Base-by-base conservation (phyloP, 495 filamentous ascomycete genomes). In the Podospora australis region DNA sequence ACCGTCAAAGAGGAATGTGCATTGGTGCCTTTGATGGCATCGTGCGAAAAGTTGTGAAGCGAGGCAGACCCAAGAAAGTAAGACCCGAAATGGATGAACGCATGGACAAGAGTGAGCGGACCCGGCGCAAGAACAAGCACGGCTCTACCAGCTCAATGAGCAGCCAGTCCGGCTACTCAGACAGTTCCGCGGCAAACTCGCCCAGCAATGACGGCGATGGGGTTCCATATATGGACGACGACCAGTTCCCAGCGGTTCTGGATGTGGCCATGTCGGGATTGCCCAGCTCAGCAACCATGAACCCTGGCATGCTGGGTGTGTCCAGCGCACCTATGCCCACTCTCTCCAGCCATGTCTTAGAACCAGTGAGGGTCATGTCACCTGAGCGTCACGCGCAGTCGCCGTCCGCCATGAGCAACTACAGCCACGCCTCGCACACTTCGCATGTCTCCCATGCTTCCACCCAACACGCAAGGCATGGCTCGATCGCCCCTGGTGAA, bases 1-100 rank as follows among this genome's bases (percentile, higher is more conserved):
- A 98, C 64, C 79, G 90, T 20, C 92, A 97, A 64, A 80, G 92
- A 7, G 91, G 90, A 24, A 92, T 92, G 83, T 98, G 92, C 66
- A 80, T 88, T 35, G 94, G 94, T 30, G 90, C 86, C 2, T 90
- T 95, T 56, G 87, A 89, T 52, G 88, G 87, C 11, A 76, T 89
- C 41, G 79, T 87, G 16, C 83, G 84, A 56, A 75, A 75, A 50
- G 68, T 67, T 14, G 71, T 71, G 16, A 75, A 75, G 58, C 69
- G 72, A 11, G 72, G 72, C 2, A 66, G 72, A 20, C 72, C 72
- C 2, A 65, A 69, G 22, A 75, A 75, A 60, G 62, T 68, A 44
- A 48, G 71, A 23, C 70, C 70, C 0, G 71, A 71, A 19, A 57
- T 83, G 52, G 84, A 88, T 17, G 78, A 83, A 44, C 77, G 84